phyloP scores from a whole-genome alignment of 306 rosid genomes.

The Fagus sylvatica region DNA sequence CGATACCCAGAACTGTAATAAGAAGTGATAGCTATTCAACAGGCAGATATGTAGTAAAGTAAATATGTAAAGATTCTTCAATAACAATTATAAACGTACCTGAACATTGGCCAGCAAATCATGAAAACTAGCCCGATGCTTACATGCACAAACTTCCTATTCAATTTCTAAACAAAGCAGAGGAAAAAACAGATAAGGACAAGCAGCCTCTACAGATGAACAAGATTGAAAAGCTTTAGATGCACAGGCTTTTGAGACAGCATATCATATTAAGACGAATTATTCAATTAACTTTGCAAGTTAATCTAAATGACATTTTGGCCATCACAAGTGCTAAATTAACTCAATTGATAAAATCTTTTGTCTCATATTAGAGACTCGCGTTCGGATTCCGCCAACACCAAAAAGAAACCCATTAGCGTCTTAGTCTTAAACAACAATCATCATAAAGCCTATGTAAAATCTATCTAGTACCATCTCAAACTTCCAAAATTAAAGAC shows the following conservation, averaged over 20 bases:
- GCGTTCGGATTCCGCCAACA: too few species aligned
- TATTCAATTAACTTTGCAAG: too few species aligned
- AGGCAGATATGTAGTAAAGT: conserved; percentile 11
- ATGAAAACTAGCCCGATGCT: conserved; percentile 83
- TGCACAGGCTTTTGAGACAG: neutral
- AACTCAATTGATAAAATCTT: too few species aligned
- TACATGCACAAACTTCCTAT: conserved; percentile 90
- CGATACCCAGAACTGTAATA: conserved; percentile 47
- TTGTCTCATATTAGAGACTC: too few species aligned
- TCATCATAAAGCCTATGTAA: too few species aligned
- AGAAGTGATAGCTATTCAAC: conserved; percentile 21
- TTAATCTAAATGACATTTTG: neutral
- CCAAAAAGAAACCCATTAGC: too few species aligned
- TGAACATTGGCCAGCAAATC: conserved; percentile 95
- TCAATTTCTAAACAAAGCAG: conserved; percentile 61
- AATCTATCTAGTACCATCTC: too few species aligned
- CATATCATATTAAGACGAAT: neutral
- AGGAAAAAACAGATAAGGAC: conserved; percentile 8
- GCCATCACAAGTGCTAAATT: neutral
- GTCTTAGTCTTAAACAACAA: too few species aligned
- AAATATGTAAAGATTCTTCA: conserved; percentile 1
- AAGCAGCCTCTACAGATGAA: neutral
- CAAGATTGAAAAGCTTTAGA: neutral
- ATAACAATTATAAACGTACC: conserved; percentile 45
- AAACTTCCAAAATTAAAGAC: too few species aligned